Evolutionary conservation across 176 grass and related monocot genomes (phyloP), one percentile per base, ranked within the genome.

Genomic region (Luzula sylvatica): DNA sequence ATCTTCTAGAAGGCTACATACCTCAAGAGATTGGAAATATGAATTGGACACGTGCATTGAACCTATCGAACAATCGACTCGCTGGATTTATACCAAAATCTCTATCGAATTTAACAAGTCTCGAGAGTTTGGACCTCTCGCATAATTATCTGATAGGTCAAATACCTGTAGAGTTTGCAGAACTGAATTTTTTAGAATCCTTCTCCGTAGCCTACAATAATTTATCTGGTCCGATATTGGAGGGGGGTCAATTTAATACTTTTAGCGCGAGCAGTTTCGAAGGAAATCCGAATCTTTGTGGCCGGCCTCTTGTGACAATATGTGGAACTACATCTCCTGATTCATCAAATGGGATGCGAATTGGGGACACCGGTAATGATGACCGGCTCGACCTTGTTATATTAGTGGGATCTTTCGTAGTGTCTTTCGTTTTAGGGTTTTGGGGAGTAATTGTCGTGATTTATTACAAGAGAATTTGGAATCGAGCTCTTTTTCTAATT

Each of bases 131-230:
- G 8, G 61, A 68, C 57, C 62, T 75, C 5, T 75, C 52, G 0
- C 30, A 45, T 16, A 65, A 78, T 56, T 17, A 7, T 0, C 42
- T 72, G 30, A n/a, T 16, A 11, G 66, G 75, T 1, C 28, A 58
- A 52, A 65, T 72, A 58, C 59, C 75, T 32, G 11, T 14, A 18
- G 48, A 78, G 23, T 29, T 72, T 46, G 3, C 2, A n/a, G 47
- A 46, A 26, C 40, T 72, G 11, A 8, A 38, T 1, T 71, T 15
- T 6, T 45, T 78, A 0, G 56, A 11, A 38, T 53, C 46, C 1
- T 74, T 66, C 18, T 66, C 71, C 1, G 71, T 67, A 9, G 72
- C 72, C 20, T 59, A 67, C 19, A 75, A 75, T 28, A 75, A 75
- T 55, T 21, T 67, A 4, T 65, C 67, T 13, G 75, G 75, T 35